Evolutionary conservation across 805 yeast species (phyloP).

Genomic region (Wickerhamomyces pijperi): DNA sequence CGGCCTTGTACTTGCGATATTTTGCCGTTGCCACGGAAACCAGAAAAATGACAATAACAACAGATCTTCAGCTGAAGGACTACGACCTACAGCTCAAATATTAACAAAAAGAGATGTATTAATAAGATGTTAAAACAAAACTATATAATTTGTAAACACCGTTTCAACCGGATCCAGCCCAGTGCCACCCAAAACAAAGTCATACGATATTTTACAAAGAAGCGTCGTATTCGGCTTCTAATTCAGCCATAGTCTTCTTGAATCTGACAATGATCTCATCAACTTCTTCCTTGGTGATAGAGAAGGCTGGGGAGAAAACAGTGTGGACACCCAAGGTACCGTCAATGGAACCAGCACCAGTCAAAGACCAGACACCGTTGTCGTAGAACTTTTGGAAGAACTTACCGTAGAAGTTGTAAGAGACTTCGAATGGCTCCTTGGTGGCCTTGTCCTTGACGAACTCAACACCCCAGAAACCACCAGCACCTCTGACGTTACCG

Average conservation of each 20-base stretch:
- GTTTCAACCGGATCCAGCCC: no score
- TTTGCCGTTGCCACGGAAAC: no score
- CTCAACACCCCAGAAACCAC: slow-evolving; percentile 39
- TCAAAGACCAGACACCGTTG: no score
- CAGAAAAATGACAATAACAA: no score
- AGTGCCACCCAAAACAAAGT: no score
- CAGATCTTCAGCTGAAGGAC: no score
- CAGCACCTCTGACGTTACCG: slow-evolving; percentile 39
- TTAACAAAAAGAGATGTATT: no score
- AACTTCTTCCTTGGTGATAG: slow-evolving; percentile 22
- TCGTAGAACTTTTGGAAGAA: slow-evolving; percentile 26
- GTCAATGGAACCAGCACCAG: slow-evolving; percentile 23
- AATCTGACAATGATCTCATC: slow-evolving; percentile 23
- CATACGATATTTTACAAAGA: no score
- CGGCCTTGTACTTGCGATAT: no score
- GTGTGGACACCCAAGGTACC: slow-evolving; percentile 29
- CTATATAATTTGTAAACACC: no score
- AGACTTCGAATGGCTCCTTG: slow-evolving; percentile 27
- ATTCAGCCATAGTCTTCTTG: slow-evolving; percentile 6
- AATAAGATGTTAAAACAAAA: no score
- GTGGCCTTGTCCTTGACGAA: slow-evolving; percentile 31
- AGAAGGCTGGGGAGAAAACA: slow-evolving; percentile 29
- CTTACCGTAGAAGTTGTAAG: slow-evolving; percentile 17
- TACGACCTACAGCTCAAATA: no score
- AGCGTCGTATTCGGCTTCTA: slow-evolving; percentile 1